These are phyloP conservation scores for Avena sativa DNA, from an alignment of 176 grass and related monocot species.

Conservation along the genomic window DNA sequence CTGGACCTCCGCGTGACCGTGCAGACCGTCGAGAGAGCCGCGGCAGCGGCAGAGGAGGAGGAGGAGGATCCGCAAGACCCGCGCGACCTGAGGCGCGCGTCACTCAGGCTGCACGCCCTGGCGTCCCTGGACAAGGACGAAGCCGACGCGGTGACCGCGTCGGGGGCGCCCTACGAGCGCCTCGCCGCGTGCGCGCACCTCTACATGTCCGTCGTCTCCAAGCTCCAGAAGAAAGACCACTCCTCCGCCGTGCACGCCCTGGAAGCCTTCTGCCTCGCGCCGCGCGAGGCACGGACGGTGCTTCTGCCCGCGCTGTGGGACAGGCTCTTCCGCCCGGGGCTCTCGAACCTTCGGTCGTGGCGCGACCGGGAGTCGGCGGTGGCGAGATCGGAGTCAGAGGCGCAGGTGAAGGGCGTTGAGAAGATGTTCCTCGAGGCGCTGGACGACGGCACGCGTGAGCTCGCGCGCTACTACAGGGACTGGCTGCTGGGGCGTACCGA, in stretches of 20 bases:
- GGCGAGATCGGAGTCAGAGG: background rate
- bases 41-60: background rate
- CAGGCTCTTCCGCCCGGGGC: conserved; percentile 54
- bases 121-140: conserved; percentile 21
- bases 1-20: conserved; percentile 56
- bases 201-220: conserved; percentile 46
- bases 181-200: conserved; percentile 54
- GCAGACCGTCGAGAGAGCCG: conserved; percentile 54
- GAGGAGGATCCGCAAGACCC: conserved; percentile 29
- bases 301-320: conserved; percentile 74
- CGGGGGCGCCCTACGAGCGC: conserved; percentile 25
- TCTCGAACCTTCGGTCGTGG: conserved; percentile 68
- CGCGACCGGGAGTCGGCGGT: conserved; percentile 53
- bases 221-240: conserved; percentile 50
- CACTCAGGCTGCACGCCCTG: conserved; percentile 38
- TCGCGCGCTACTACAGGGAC: conserved; percentile 89
- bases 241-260: conserved; percentile 64
- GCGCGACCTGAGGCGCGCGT: conserved; percentile 56
- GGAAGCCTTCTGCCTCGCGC: conserved; percentile 67
- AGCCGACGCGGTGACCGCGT: conserved; percentile 30
- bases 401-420: conserved; percentile 48
- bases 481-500: conserved; percentile 69
- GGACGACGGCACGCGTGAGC: conserved; percentile 55
- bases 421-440: conserved; percentile 47
- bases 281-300: conserved; percentile 48